These are phyloP conservation scores for Elongisporangium anandrum DNA, from an alignment of 352 stramenopile species.

Conservation along the genomic window DNA sequence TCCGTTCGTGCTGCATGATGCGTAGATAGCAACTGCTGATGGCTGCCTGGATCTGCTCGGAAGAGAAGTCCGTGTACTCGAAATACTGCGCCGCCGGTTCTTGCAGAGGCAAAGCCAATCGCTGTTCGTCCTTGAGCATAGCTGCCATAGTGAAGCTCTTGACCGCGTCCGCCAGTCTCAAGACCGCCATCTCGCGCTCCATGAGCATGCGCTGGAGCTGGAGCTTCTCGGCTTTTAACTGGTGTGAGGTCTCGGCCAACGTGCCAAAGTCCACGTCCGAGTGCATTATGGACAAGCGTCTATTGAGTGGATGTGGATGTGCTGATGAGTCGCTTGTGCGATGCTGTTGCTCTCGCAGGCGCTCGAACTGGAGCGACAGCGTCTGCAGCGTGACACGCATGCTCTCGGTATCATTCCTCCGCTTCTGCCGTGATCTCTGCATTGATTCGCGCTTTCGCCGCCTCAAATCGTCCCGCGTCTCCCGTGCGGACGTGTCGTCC, in stretches of 20 bases:
- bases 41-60: no score
- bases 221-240: conserved; percentile 58
- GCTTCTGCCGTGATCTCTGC: conserved; percentile 33
- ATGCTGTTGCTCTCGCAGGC: conserved; percentile 28
- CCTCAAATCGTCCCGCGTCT: no score
- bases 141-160: no score
- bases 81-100: no score
- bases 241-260: conserved; percentile 48
- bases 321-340: conserved; percentile 12
- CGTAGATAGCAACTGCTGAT: no score
- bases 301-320: no score
- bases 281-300: conserved; percentile 5
- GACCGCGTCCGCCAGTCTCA: no score
- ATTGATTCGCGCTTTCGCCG: conserved; percentile 46
- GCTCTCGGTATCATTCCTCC: conserved; percentile 36
- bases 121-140: no score
- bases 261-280: conserved; percentile 43
- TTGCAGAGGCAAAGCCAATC: no score
- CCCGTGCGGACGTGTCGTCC: background rate
- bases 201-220: conserved; percentile 46
- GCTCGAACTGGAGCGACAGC: conserved; percentile 38
- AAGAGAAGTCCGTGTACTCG: no score
- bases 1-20: no score
- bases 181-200: conserved; percentile 17
- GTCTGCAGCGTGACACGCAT: conserved; percentile 44